These are phyloP conservation scores for Sarocladium brachiariae DNA, from an alignment of 2,329 filamentous ascomycete species.

Conservation along the genomic window DNA sequence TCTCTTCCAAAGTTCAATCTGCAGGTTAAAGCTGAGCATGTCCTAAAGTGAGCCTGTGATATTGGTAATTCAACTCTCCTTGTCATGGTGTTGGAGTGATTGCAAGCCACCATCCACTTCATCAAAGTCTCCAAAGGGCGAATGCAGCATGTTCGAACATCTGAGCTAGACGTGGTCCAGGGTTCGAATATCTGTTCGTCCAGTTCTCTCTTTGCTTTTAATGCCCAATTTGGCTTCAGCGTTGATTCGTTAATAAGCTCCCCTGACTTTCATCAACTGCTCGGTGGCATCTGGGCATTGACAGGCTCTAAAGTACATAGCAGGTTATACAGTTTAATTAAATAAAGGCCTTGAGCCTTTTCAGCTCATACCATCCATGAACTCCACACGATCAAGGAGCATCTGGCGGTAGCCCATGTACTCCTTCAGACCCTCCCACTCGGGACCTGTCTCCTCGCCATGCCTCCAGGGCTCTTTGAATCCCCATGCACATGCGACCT, in stretches of 20 bases:
- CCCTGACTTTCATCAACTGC: no score
- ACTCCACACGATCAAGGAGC: slow-evolving; percentile 80
- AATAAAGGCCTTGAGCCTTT: background rate
- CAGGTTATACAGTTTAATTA: background rate
- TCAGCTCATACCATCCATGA: slow-evolving; percentile 81
- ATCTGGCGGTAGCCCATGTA: slow-evolving; percentile 78
- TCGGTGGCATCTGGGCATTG: no score
- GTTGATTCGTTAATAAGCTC: no score
- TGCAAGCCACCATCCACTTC: background rate
- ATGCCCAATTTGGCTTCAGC: no score
- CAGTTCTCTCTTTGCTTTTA: no score
- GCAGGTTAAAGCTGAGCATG: no score
- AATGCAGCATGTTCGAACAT: no score
- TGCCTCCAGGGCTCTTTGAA: slow-evolving; percentile 74
- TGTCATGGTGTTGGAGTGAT: background rate
- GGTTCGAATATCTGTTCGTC: no score
- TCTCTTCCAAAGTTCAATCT: no score
- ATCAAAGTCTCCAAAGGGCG: background rate
- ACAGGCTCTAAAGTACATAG: background rate
- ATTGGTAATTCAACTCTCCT: no score
- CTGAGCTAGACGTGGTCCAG: no score
- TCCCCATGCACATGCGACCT: slow-evolving; percentile 82
- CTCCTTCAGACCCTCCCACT: slow-evolving; percentile 82
- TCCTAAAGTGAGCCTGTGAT: no score
- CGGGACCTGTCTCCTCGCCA: slow-evolving; percentile 84